A percentile compares a stretch with the other conserved stretches of the same genome.
Conservation (phyloP, 1,284 basidiomycete genomes). For the Leccinum colubrinum region DNA sequence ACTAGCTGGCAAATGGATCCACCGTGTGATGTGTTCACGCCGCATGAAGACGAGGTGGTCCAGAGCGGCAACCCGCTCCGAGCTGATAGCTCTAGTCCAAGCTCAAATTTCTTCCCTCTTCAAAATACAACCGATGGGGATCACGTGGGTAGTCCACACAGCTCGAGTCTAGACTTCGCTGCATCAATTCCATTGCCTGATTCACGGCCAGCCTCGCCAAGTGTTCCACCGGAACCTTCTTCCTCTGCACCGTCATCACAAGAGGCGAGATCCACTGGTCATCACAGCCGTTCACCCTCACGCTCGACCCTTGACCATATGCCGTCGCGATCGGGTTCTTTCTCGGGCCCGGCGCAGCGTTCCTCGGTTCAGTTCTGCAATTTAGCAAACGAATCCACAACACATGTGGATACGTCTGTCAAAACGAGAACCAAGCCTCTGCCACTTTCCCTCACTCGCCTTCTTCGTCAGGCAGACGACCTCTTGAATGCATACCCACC, state of each 20-base stretch:
- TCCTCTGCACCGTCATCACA: neutral
- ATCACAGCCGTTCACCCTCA: neutral
- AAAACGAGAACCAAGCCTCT: constrained; percentile 24
- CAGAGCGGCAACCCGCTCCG: neutral
- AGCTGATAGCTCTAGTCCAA: neutral
- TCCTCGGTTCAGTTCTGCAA: neutral
- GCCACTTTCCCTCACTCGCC: constrained; percentile 38
- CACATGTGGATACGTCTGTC: constrained; percentile 7
- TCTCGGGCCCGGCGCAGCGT: neutral
- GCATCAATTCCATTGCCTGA: constrained; percentile 20
- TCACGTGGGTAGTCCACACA: neutral
- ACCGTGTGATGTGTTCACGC: neutral
- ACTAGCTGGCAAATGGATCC: neutral
- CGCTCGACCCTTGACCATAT: neutral
- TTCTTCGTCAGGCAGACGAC: constrained; percentile 44
- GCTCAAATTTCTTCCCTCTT: neutral
- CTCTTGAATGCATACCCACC: constrained; percentile 46
- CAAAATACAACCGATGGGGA: neutral
- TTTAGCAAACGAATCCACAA: constrained; percentile 27
- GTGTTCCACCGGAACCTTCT: neutral
- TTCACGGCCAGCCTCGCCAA: constrained; percentile 20
- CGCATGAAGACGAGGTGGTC: neutral
- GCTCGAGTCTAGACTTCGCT: constrained; percentile 11
- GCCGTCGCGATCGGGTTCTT: constrained; percentile 2
- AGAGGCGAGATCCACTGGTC: constrained; percentile 1